phyloP scores from a whole-genome alignment of 2,329 filamentous ascomycete genomes.

The Basipetospora chlamydospora region DNA sequence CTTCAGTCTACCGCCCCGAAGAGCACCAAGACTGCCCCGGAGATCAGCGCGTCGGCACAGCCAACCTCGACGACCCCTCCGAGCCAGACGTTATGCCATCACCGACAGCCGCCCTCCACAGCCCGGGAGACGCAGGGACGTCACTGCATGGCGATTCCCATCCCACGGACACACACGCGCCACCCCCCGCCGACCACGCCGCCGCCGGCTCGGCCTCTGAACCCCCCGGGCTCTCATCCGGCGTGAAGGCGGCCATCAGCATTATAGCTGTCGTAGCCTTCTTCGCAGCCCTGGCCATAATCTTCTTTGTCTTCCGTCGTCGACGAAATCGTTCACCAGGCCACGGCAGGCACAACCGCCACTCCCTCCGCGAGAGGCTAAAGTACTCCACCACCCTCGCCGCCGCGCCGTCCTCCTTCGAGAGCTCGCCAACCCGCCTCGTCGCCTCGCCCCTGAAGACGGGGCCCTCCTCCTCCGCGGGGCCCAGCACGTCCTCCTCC shows the following conservation, averaged over 20 bases:
- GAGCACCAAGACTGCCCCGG: background rate
- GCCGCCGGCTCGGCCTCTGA: background rate
- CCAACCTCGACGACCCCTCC: background rate
- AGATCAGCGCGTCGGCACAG: background rate
- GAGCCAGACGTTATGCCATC: too few species aligned
- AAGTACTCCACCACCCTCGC: conserved; percentile 15
- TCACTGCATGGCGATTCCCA: too few species aligned
- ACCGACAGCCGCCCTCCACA: too few species aligned
- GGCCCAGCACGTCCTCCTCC: background rate
- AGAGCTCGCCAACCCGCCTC: conserved; percentile 25
- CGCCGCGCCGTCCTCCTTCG: conserved; percentile 7
- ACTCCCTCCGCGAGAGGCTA: conserved; percentile 3
- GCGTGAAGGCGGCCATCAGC: conserved; percentile 29
- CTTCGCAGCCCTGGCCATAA: conserved; percentile 20
- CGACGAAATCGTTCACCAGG: conserved; percentile 10
- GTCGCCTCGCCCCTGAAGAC: conserved; percentile 19
- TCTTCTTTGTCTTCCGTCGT: conserved; percentile 22
- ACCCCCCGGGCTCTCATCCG: conserved; percentile 17
- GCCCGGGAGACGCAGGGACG: too few species aligned
- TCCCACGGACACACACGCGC: too few species aligned
- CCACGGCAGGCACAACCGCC: background rate
- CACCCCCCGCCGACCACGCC: background rate
- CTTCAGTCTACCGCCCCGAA: conserved; percentile 1
- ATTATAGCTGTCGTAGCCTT: conserved; percentile 25
- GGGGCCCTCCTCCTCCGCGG: conserved; percentile 9